phyloP scores from a whole-genome alignment of 2,329 filamentous ascomycete species.

The Pseudogymnoascus sp. region DNA sequence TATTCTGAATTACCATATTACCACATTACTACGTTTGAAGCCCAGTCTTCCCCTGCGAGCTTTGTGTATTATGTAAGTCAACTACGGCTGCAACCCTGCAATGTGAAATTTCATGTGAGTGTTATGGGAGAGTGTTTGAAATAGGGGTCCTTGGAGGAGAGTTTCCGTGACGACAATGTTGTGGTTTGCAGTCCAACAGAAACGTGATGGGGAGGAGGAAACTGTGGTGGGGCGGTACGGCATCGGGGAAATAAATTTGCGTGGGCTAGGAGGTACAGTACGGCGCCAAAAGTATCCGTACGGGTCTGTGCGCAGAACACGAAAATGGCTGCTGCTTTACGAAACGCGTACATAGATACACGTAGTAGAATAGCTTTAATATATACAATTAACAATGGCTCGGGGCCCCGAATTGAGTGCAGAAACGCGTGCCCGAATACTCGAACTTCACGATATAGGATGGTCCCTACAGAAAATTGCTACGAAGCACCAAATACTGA shows the following conservation, averaged over 20 bases:
- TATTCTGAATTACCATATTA: neutral
- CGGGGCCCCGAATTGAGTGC: too few species aligned
- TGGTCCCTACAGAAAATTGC: too few species aligned
- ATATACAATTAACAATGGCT: too few species aligned
- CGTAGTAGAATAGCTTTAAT: too few species aligned
- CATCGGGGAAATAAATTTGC: neutral
- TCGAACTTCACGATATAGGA: too few species aligned
- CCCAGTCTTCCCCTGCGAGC: neutral
- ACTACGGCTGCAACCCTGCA: neutral
- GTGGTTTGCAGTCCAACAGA: neutral
- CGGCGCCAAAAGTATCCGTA: too few species aligned
- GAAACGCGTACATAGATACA: too few species aligned
- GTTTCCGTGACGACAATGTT: neutral
- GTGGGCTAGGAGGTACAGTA: neutral
- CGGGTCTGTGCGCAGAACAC: too few species aligned
- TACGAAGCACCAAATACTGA: too few species aligned
- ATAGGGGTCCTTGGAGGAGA: neutral
- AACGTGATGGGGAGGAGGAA: neutral
- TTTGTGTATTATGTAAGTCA: neutral
- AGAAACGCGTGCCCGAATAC: too few species aligned
- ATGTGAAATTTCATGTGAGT: neutral
- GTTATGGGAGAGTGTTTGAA: neutral
- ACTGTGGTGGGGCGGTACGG: neutral
- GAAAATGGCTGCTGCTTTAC: too few species aligned
- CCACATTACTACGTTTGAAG: neutral